Conservation (phyloP, 1,284 basidiomycete species). For the Melampsora abietis-canadensis region DNA sequence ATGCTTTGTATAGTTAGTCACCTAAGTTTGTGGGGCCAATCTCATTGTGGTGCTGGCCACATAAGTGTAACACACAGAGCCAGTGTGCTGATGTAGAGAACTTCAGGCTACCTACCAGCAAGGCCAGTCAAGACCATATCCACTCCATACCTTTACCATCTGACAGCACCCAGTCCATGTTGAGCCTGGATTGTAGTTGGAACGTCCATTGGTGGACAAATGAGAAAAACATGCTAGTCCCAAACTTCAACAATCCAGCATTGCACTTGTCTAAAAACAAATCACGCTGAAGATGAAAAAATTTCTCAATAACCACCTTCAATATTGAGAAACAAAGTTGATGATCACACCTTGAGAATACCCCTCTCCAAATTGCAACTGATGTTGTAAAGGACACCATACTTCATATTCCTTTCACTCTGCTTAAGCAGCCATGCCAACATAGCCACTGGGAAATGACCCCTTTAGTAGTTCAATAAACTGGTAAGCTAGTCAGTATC, state of each 20-base stretch:
- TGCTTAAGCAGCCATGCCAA: not conserved
- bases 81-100: too few species aligned
- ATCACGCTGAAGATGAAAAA: not conserved
- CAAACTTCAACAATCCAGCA: not conserved
- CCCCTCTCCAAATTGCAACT: not conserved
- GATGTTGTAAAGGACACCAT: not conserved
- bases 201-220: not conserved
- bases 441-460: constrained; percentile 2
- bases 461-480: not conserved
- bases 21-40: too few species aligned
- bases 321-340: not conserved
- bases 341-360: not conserved
- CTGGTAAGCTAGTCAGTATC: too few species aligned
- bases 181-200: not conserved
- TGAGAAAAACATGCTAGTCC: not conserved
- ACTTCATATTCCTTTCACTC: not conserved
- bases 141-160: not conserved
- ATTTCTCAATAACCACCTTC: too few species aligned
- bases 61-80: too few species aligned
- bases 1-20: too few species aligned
- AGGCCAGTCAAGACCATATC: too few species aligned
- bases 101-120: too few species aligned
- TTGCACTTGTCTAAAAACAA: not conserved
- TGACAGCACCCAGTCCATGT: not conserved
- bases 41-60: too few species aligned